phyloP scores from a whole-genome alignment of 129 eudicot genomes.

The Flaveria ramosissima region DNA sequence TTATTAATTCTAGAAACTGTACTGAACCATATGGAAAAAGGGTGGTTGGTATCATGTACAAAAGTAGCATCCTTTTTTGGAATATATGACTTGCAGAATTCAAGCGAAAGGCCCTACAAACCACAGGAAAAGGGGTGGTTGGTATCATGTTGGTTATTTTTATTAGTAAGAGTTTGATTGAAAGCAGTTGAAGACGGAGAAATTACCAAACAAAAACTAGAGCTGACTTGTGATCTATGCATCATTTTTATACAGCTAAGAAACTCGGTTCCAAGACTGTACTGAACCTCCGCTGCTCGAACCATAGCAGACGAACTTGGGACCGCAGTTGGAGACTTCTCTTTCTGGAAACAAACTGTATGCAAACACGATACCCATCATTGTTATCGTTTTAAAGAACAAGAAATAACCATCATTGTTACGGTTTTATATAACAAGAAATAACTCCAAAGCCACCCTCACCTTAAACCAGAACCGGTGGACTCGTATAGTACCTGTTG shows the following conservation, averaged over 20 bases:
- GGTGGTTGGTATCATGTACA: too few species aligned
- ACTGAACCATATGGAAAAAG: too few species aligned
- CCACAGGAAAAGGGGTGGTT: neutral
- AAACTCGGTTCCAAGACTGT: slow-evolving; percentile 48
- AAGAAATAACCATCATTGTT: neutral
- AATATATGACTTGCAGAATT: slow-evolving; percentile 55
- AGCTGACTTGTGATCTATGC: slow-evolving; percentile 64
- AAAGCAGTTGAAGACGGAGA: neutral
- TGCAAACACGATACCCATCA: neutral
- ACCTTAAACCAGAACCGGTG: slow-evolving; percentile 47
- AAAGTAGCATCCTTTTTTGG: slow-evolving; percentile 39
- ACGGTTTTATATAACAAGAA: slow-evolving; percentile 4
- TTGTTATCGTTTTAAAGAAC: neutral
- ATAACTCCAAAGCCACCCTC: slow-evolving; percentile 15
- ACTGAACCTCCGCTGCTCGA: slow-evolving; percentile 54
- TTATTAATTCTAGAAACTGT: slow-evolving; percentile 13
- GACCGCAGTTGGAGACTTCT: slow-evolving; percentile 34
- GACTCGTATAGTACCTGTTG: slow-evolving; percentile 47
- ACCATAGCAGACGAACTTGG: slow-evolving; percentile 48
- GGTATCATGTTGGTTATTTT: neutral
- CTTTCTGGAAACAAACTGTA: slow-evolving; percentile 26
- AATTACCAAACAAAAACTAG: slow-evolving; percentile 78
- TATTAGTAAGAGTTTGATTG: neutral
- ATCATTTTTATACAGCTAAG: slow-evolving; percentile 59
- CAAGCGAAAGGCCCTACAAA: slow-evolving; percentile 67